Base-by-base conservation (phyloP, 129 eudicot species). In the Artemisia annua region DNA sequence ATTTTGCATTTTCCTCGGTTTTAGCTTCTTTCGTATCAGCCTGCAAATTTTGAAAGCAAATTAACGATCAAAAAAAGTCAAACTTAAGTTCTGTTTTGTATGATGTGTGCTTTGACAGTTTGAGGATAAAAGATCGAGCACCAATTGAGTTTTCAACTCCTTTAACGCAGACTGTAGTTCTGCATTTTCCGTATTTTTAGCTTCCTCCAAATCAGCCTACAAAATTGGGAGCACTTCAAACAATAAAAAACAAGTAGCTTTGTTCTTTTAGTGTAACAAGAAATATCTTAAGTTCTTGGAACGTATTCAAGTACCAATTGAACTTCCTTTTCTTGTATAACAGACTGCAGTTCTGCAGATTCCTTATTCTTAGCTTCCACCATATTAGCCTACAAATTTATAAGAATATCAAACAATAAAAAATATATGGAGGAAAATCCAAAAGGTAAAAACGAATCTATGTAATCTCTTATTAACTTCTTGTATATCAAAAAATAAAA, bases 131-230 rank as follows among this genome's bases (percentile, higher is more conserved):
- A 39, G 1, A 39, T 39, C 22, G 44, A 39, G 44, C 44, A 39
- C 44, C 44, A 79, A 69, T 54, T 92, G 85, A 71, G 64, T 67
- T 66, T 78, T 77, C 86, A 87, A 85, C 54, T 81, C 84, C 64
- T 87, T 79, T 66, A 91, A 56, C 50, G 92, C 87, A 14, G 87
- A 76, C 58, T 85, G 90, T 30, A 92, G 66, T 63, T 65, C 65
- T 70, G 87, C 72, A 43, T 22, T 89, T 72, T 89, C 98, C 55
- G 70, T 84, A 67, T 63, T 79, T 81, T 83, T 85, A 18, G 91
- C 85, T 80, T 87, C 94, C 79, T 88, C 91, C 55, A 80, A 49
- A 44, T 88, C 92, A 58, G 73, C 85, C 97, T 91, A 76, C 52
- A 78, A 18, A 70, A 44, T 65, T 56, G 64, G 4, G 16, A 66